phyloP scores from a whole-genome alignment of 2,329 filamentous ascomycete species.

The Paecilomyces dactylethromorphus region DNA sequence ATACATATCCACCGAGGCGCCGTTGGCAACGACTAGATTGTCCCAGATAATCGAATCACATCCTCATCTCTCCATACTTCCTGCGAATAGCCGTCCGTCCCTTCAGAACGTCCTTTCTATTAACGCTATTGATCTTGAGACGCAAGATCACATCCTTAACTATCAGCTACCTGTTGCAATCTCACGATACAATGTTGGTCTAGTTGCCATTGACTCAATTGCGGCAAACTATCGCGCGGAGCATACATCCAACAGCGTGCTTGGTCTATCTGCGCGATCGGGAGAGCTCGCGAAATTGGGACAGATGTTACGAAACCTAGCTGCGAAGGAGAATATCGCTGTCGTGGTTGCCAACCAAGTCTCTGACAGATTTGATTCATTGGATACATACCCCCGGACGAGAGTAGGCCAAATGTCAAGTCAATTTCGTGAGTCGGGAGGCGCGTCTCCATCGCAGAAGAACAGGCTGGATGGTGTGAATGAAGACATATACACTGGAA shows the following conservation, averaged over 20 bases:
- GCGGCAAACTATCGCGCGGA: constrained; percentile 95
- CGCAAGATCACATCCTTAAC: constrained; percentile 88
- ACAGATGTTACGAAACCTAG: constrained; percentile 67
- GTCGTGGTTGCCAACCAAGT: constrained; percentile 95
- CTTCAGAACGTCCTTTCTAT: constrained; percentile 74
- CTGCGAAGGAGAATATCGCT: constrained; percentile 66
- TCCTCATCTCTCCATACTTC: constrained; percentile 48
- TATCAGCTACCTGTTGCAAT: constrained; percentile 89
- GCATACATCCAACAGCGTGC: constrained; percentile 40
- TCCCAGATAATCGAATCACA: constrained; percentile 68
- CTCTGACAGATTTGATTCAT: constrained; percentile 67
- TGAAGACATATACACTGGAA: background rate
- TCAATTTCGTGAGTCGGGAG: constrained; percentile 11
- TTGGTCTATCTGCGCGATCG: constrained; percentile 64
- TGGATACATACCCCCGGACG: constrained; percentile 10
- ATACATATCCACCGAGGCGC: constrained; percentile 90
- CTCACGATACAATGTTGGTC: constrained; percentile 65
- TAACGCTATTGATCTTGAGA: constrained; percentile 80
- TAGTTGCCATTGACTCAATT: constrained; percentile 84
- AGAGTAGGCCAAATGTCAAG: constrained; percentile 5
- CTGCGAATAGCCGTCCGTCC: constrained; percentile 47
- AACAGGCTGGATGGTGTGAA: background rate
- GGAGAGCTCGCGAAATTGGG: constrained; percentile 70
- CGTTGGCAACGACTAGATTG: constrained; percentile 74
- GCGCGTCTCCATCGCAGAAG: constrained; percentile 15